A percentile compares a stretch with the other conserved stretches of the same genome.
These are phyloP conservation scores for Aspergillus taichungensis DNA, from an alignment of 495 filamentous ascomycete genomes.

Conservation along the genomic window DNA sequence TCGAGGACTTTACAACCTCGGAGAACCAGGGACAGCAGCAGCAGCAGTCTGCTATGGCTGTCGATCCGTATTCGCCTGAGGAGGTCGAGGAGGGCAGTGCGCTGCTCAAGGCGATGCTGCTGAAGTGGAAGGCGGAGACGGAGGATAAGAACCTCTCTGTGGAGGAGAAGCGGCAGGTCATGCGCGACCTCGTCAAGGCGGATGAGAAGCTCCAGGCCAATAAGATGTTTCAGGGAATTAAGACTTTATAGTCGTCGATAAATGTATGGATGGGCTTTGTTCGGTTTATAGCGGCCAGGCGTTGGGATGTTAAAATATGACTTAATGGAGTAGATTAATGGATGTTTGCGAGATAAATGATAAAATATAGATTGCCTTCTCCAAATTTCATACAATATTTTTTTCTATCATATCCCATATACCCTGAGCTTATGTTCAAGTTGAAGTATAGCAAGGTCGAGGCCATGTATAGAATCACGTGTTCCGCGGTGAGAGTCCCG, in stretches of 20 bases:
- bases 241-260: conserved; percentile 52
- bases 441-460: no score
- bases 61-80: conserved; percentile 60
- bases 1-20: conserved; percentile 76
- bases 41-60: conserved; percentile 15
- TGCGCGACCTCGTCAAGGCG: conserved; percentile 67
- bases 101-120: conserved; percentile 74
- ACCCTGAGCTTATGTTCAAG: no score
- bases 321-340: no score
- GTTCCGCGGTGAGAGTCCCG: no score
- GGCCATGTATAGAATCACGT: no score
- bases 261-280: not conserved
- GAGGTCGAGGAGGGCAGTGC: conserved; percentile 88
- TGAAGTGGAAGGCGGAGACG: conserved; percentile 82
- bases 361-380: not conserved
- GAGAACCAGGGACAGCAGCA: conserved; percentile 52
- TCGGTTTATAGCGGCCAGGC: not conserved
- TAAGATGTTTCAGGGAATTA: conserved; percentile 83
- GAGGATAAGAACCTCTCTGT: conserved; percentile 53
- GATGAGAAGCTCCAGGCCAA: conserved; percentile 69
- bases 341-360: no score
- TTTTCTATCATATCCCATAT: no score
- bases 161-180: conserved; percentile 67
- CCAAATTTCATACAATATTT: not conserved
- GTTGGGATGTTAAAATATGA: not conserved